Evolutionary conservation across 208 protist genomes (phyloP).

Genomic region (Acanthamoeba rhysodes): DNA sequence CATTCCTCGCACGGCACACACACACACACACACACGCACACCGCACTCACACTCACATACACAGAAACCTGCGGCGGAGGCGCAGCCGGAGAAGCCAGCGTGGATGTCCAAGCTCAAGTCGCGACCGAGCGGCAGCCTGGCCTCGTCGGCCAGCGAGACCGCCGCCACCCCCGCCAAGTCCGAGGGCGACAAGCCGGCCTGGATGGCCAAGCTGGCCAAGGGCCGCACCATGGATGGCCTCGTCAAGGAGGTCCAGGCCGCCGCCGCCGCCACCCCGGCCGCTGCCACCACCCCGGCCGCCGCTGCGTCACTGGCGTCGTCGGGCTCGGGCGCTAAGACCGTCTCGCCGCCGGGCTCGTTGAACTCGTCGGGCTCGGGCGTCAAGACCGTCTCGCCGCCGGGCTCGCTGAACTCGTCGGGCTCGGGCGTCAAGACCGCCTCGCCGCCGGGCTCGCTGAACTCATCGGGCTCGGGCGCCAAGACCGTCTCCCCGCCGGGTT

Average conservation of each 20-base stretch:
- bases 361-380: not conserved
- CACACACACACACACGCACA: not conserved
- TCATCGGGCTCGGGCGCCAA: not conserved
- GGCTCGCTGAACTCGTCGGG: not conserved
- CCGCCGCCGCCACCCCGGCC: not conserved
- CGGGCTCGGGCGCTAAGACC: not conserved
- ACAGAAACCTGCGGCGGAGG: not conserved
- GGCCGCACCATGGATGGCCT: slow-evolving; percentile 16
- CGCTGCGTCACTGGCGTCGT: not conserved
- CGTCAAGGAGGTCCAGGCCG: not conserved
- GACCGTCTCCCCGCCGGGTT: not conserved
- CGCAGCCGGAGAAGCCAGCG: not conserved
- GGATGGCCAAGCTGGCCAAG: slow-evolving; percentile 31
- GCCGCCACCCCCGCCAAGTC: not conserved
- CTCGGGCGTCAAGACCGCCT: not conserved
- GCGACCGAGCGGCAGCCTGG: not conserved
- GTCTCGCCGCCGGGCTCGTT: not conserved
- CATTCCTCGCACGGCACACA: not conserved
- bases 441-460: not conserved
- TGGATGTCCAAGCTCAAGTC: slow-evolving; percentile 28
- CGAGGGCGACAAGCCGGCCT: not conserved
- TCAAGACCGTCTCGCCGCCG: not conserved
- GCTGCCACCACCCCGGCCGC: not conserved
- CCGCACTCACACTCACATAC: not conserved
- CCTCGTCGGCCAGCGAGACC: not conserved